Base-by-base conservation (phyloP, 1,284 basidiomycete species). In the Tylopilus sp. region DNA sequence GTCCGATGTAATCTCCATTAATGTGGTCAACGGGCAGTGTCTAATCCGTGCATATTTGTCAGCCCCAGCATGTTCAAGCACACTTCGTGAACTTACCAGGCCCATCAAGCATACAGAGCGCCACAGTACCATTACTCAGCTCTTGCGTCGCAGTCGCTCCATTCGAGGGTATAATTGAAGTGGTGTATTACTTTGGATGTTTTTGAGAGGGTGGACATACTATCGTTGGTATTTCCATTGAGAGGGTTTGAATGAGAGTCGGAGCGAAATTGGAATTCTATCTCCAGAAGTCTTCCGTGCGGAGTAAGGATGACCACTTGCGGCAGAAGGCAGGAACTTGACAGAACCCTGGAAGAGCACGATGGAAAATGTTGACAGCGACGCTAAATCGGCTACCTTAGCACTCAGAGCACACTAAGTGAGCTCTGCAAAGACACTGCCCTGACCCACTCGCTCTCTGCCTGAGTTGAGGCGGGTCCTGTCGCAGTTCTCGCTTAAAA, bases 1-100 rank as follows among this genome's bases (percentile, higher is more conserved):
- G 52, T 63, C 44, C 42, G 46, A 46, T 48, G 46, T 42, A 48
- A 51, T 55, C 44, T 53, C 59, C 48, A 59, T 50, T 46, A 28
- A 48, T 63, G 43, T 44, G 52, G 58, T 48, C 18, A 44, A 41
- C 33, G 49, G 50, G 48, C 46, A 34, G 55, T 41, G 46, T 46
- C 50, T 52, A 47, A 35, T 52, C 41, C 39, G 47, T 44, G 48
- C 49, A 29, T 19, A 49, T 64, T 61, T 50, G 54, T 68, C 64
- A 68, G 48, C 49, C 19, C 44, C 35, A 19, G 44, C 29, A 43
- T 40, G 48, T 37, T 35, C 23, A 39, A 45, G 41, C 25, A 35
- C 46, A 28, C 26, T 38, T 39, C 44, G 49, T 36, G 42, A 51
- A 43, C 56, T 13, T 48, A 55, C 54, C 47, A 33, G 42, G 46